phyloP scores from a whole-genome alignment of 352 stramenopile genomes.

The Phytophthora macrochlamydospora region DNA sequence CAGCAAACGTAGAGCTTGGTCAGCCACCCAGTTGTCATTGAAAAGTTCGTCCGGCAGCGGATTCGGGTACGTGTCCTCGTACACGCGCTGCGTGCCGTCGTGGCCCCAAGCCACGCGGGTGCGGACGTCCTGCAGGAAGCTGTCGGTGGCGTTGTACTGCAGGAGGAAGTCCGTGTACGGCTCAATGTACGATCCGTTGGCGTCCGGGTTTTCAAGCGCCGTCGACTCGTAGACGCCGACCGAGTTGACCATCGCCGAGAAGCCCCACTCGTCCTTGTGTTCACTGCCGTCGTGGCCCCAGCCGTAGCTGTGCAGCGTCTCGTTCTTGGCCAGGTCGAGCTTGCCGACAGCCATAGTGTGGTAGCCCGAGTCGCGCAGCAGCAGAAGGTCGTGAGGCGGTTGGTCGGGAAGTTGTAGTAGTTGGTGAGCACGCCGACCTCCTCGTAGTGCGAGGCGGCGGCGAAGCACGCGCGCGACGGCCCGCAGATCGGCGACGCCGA shows the following conservation, averaged over 20 bases:
- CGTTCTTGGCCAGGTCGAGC: constrained; percentile 40
- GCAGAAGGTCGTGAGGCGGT: constrained; percentile 39
- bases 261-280: constrained; percentile 31
- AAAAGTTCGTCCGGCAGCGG: constrained; percentile 30
- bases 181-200: constrained; percentile 37
- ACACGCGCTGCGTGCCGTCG: constrained; percentile 21
- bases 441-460: constrained; percentile 34
- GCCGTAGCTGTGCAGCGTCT: constrained; percentile 40
- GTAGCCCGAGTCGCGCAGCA: constrained; percentile 35
- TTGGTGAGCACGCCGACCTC: constrained; percentile 40
- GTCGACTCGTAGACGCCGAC: constrained; percentile 38
- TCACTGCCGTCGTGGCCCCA: constrained; percentile 32
- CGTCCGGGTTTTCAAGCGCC: constrained; percentile 15
- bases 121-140: constrained; percentile 30
- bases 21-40: constrained; percentile 39
- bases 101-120: constrained; percentile 24
- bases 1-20: constrained; percentile 30
- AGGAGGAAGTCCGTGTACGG: constrained; percentile 40
- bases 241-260: constrained; percentile 41
- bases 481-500: constrained; percentile 33
- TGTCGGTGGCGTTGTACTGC: constrained; percentile 26
- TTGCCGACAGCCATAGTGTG: constrained; percentile 43
- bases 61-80: constrained; percentile 36
- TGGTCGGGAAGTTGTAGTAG: constrained; percentile 38
- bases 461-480: constrained; percentile 37